A percentile compares a stretch with the other conserved stretches of the same genome.
Conservation (phyloP, 768 basidiomycete species). For the Russula virescens region DNA sequence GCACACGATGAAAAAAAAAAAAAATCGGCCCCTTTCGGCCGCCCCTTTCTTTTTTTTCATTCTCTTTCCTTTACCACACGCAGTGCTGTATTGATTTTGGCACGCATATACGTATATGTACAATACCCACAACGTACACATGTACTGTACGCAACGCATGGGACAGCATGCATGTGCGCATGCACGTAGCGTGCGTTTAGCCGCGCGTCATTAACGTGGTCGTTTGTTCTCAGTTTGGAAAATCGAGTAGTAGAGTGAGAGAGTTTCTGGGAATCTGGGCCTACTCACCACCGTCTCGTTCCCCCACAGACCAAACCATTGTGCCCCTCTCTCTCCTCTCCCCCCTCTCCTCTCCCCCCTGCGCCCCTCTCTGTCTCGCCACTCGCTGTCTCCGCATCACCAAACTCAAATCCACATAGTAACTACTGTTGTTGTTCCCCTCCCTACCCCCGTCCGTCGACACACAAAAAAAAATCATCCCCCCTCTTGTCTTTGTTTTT, state of each 20-base stretch:
- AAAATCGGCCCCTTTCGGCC: neutral
- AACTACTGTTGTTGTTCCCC: too few relatives aligned
- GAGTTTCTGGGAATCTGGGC: slow-evolving; percentile 1
- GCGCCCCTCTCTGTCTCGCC: neutral
- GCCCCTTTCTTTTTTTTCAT: neutral
- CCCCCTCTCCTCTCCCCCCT: neutral
- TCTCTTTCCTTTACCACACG: too few relatives aligned
- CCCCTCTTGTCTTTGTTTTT: too few relatives aligned
- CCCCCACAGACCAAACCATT: neutral
- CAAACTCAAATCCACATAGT: too few relatives aligned
- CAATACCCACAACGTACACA: neutral
- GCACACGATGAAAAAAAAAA: neutral
- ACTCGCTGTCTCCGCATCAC: too few relatives aligned
- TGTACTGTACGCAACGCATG: neutral
- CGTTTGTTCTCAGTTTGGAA: slow-evolving; percentile 5
- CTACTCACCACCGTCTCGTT: neutral
- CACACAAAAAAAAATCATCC: too few relatives aligned
- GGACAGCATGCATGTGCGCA: neutral
- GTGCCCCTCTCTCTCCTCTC: neutral
- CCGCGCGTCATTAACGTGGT: neutral
- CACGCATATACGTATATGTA: neutral
- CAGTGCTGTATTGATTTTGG: too few relatives aligned
- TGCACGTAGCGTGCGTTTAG: neutral
- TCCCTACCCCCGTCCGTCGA: too few relatives aligned
- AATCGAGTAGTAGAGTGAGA: neutral